Percentiles rank a stretch among this genome's conserved stretches.
These are phyloP conservation scores for Sclerotinia minor DNA, from an alignment of 2,329 filamentous ascomycete species.

Conservation along the genomic window DNA sequence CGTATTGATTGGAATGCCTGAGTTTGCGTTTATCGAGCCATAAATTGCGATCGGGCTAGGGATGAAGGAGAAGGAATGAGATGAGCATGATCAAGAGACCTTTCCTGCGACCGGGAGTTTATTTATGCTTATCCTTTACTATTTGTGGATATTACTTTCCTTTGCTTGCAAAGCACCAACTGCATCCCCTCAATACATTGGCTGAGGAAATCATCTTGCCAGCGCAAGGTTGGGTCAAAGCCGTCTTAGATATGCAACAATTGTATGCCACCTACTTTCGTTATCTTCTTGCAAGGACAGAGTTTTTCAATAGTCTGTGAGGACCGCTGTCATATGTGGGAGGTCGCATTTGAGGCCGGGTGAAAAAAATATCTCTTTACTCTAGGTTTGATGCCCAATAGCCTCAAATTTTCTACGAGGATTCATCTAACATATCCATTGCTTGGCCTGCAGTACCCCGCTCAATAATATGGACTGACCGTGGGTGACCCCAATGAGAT, in stretches of 20 bases:
- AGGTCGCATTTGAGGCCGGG: not conserved
- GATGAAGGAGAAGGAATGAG: not conserved
- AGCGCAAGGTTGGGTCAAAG: constrained; percentile 6
- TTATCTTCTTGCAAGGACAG: not conserved
- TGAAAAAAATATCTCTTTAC: not conserved
- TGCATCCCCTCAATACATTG: not conserved
- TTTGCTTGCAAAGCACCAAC: too few species aligned
- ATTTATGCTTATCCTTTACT: not conserved
- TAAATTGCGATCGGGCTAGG: not conserved
- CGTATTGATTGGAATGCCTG: not conserved
- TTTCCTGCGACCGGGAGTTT: not conserved
- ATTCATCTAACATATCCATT: not conserved
- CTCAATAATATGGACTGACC: not conserved
- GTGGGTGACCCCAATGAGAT: not conserved
- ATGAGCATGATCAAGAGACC: not conserved
- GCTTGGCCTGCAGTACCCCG: not conserved
- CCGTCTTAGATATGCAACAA: constrained; percentile 13
- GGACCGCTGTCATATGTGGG: not conserved
- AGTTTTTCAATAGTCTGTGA: not conserved
- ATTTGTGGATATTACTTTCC: not conserved
- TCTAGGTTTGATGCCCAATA: not conserved
- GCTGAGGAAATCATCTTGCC: not conserved
- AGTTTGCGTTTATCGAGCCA: not conserved
- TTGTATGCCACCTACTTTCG: not conserved
- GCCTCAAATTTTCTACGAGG: too few species aligned